Evolutionary conservation across 345 rosid species (phyloP).

Genomic region (Gossypium stocksii): DNA sequence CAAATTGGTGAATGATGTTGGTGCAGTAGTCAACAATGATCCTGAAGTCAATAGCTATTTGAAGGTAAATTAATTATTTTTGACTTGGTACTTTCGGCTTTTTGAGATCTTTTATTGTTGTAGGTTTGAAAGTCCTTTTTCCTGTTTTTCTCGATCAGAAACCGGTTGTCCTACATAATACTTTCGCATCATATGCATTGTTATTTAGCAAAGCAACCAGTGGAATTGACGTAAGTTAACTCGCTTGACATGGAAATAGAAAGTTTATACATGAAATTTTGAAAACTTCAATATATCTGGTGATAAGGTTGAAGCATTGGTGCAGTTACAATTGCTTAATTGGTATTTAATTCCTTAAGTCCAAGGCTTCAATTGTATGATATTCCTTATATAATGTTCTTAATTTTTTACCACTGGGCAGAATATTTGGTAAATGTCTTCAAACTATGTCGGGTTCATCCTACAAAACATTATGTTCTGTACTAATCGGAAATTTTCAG

Average conservation of each 20-base stretch:
- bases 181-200: background rate
- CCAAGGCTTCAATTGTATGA: background rate
- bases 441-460: background rate
- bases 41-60: constrained; percentile 79
- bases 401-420: background rate
- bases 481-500: constrained; percentile 33
- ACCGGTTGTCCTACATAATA: background rate
- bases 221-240: background rate
- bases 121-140: background rate
- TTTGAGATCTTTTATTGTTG: background rate
- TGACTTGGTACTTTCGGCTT: background rate
- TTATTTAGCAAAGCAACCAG: background rate
- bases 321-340: too few species aligned
- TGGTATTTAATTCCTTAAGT: too few species aligned
- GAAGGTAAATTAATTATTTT: constrained; percentile 46
- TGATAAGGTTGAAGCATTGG: background rate
- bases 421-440: background rate
- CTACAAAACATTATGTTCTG: background rate
- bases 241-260: background rate
- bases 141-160: background rate
- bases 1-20: constrained; percentile 92
- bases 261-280: background rate
- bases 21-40: constrained; percentile 77
- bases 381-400: background rate
- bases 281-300: background rate